A percentile compares a stretch with the other conserved stretches of the same genome.
Conservation (phyloP, 305 asterid genomes). For the Fraxinus platypoda region DNA sequence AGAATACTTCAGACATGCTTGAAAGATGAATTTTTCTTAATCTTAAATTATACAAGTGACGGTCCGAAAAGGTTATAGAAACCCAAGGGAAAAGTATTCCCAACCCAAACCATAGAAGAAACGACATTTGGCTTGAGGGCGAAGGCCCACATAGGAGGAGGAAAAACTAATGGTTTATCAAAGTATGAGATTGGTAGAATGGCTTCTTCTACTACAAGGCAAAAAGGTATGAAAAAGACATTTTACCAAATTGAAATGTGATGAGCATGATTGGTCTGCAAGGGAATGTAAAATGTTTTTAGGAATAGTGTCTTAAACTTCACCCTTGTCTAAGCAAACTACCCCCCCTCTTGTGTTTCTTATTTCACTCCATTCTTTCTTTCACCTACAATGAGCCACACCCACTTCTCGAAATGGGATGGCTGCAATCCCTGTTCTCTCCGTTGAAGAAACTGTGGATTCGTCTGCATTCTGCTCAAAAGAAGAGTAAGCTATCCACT, state of each 20-base stretch:
- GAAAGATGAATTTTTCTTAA: conserved; percentile 19
- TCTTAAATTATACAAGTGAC: conserved; percentile 11
- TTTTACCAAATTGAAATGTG: conserved; percentile 47
- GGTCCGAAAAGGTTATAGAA: conserved; percentile 4
- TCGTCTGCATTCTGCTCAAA: conserved; percentile 69
- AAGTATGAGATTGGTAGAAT: conserved; percentile 40
- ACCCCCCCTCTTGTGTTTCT: conserved; percentile 16
- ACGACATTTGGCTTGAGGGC: conserved; percentile 15
- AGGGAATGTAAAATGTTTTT: conserved; percentile 37
- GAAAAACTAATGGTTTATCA: not conserved
- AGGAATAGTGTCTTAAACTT: conserved; percentile 57
- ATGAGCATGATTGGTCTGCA: conserved; percentile 50
- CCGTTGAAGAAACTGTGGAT: conserved; percentile 86
- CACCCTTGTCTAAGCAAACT: conserved; percentile 84
- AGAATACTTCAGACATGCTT: conserved; percentile 20
- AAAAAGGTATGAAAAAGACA: conserved; percentile 48
- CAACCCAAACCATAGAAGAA: conserved; percentile 1
- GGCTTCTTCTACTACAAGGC: conserved; percentile 53
- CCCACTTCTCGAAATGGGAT: conserved; percentile 70
- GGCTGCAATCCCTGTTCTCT: conserved; percentile 90
- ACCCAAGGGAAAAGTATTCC: not conserved
- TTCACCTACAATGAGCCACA: conserved; percentile 48
- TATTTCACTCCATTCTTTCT: conserved; percentile 27
- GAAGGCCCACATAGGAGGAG: conserved; percentile 22
- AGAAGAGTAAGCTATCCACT: conserved; percentile 54